These are phyloP conservation scores for Truncatella angustata DNA, from an alignment of 2,329 filamentous ascomycete species.

Conservation along the genomic window DNA sequence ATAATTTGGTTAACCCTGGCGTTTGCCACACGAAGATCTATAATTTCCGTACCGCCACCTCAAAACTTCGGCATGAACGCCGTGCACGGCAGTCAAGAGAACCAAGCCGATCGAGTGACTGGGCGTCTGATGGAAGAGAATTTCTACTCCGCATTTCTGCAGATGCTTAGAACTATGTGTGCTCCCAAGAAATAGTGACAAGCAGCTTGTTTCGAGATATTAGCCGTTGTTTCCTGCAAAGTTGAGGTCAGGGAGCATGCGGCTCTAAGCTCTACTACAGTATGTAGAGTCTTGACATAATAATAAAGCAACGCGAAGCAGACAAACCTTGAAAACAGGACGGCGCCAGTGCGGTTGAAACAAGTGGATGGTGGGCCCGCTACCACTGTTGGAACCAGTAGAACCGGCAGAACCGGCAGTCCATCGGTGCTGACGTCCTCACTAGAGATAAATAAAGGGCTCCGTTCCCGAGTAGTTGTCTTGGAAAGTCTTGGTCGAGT, in stretches of 20 bases:
- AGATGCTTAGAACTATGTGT: not conserved
- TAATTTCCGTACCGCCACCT: not conserved
- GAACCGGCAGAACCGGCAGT: not conserved
- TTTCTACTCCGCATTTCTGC: not conserved
- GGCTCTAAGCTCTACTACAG: not conserved
- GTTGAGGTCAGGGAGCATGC: not conserved
- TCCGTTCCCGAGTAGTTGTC: not conserved
- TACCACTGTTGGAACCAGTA: not conserved
- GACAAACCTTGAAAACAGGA: conserved; percentile 2
- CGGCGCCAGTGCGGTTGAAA: conserved; percentile 5
- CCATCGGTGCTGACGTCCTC: not conserved
- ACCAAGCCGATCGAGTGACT: not conserved
- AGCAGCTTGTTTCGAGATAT: conserved; percentile 1
- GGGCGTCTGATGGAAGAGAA: not conserved
- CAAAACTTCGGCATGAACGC: not conserved
- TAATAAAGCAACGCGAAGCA: not conserved
- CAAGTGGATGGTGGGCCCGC: not conserved
- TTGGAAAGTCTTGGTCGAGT: conserved; percentile 6
- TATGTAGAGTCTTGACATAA: not conserved
- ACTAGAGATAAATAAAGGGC: conserved; percentile 1
- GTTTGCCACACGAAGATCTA: no score
- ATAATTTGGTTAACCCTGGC: no score
- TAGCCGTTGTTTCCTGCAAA: conserved; percentile 2
- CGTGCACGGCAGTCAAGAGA: not conserved
- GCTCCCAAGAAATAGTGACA: not conserved